Evolutionary conservation across 75 land plant species (phyloP), one percentile per base, ranked within the genome.

Genomic region (Chamaecyparis obtusa): DNA sequence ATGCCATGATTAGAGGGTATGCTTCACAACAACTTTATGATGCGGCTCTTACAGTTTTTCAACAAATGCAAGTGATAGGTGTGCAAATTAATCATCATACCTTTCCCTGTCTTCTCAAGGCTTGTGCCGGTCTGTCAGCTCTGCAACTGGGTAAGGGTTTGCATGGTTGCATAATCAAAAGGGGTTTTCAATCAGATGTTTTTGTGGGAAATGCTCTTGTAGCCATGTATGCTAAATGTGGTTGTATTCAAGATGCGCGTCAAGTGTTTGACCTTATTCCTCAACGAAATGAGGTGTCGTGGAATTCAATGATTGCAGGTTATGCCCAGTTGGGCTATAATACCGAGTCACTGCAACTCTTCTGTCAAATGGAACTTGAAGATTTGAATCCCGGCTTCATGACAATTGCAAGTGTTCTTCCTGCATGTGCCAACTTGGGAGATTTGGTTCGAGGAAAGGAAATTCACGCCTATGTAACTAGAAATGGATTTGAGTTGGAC

Each of bases 211-310:
- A 89, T 85, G 91, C 94, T 0, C 79, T 93, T 87, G 64, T 93
- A 46, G 91, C 91, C 39, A 91, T 93, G 92, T 93, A 91, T 84
- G 49, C 86, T 2, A 93, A 93, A 72, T 93, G 92, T 85, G 92
- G 89, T 2, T 80, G 83, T 81, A n/a, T 91, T 9, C 80, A 84
- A 48, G 30, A 56, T 32, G 94, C 94, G 15, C 72, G 89, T 32
- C 33, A 51, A 39, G 71, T 90, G 17, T 93, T 93, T 48, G 87
- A 91, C 83, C 84, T 8, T 3, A 93, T 93, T 90, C 85, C 57
- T 27, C 30, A 13, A 5, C 91, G 86, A 81, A 90, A 90, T 89
- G 90, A 89, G 30, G 90, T 90, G 48, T 93, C 91, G 49, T 91
- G 91, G 94, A 93, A 90, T 71, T 86, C 90, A 39, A 87, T 93